phyloP scores from a whole-genome alignment of 2,329 filamentous ascomycete species.

The Aspergillus fumigatiaffinis region DNA sequence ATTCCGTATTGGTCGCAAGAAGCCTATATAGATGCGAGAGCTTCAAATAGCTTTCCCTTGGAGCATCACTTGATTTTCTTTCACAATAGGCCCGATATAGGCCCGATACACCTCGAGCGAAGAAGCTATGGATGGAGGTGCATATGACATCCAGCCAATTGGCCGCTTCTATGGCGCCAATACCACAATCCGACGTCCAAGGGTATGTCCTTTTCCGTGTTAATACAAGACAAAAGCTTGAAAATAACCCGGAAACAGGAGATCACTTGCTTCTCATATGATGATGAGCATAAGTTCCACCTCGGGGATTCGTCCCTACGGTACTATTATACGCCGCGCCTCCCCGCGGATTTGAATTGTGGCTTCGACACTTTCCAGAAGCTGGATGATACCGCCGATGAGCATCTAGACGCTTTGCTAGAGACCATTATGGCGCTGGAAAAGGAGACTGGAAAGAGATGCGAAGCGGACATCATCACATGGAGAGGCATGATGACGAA shows the following conservation, averaged over 20 bases:
- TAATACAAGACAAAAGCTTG: background rate
- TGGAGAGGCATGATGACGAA: constrained; percentile 99
- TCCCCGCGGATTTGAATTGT: constrained; percentile 69
- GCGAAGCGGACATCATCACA: constrained; percentile 76
- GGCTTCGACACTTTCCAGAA: constrained; percentile 82
- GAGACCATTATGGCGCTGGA: constrained; percentile 72
- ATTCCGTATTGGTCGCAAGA: background rate
- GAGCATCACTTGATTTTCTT: background rate
- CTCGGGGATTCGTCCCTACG: constrained; percentile 74
- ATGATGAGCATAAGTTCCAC: constrained; percentile 72
- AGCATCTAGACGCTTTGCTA: constrained; percentile 81
- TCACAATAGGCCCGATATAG: background rate
- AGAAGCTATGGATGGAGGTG: constrained; percentile 28
- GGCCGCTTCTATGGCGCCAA: constrained; percentile 64
- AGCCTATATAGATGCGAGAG: background rate
- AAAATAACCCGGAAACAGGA: constrained; percentile 53
- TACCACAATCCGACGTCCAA: constrained; percentile 70
- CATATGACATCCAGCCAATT: constrained; percentile 68
- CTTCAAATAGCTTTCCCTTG: background rate
- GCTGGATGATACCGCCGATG: constrained; percentile 75
- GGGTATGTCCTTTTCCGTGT: constrained; percentile 45
- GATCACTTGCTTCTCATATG: constrained; percentile 90
- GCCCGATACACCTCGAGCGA: background rate
- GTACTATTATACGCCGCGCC: constrained; percentile 77
- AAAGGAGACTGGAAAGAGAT: constrained; percentile 60